phyloP scores from a whole-genome alignment of 768 basidiomycete genomes.

The Lanmaoa rubissima region DNA sequence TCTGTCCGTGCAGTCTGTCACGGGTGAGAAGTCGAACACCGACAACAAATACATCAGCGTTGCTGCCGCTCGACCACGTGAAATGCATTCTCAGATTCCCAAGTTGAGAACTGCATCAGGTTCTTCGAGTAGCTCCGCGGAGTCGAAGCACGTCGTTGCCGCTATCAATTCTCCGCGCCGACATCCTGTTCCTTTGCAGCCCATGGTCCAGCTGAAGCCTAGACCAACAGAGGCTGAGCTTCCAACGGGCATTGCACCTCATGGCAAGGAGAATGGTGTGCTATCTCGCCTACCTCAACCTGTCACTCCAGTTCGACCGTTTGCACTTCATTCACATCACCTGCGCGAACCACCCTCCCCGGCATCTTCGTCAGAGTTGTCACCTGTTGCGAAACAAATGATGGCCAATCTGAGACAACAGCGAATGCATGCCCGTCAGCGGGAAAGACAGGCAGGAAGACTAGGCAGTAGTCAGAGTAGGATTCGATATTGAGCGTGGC shows the following conservation, averaged over 20 bases:
- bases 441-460: constrained; percentile 31
- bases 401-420: constrained; percentile 61
- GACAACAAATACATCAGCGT: constrained; percentile 2
- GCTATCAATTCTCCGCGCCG: background rate
- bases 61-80: constrained; percentile 5
- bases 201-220: background rate
- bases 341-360: constrained; percentile 49
- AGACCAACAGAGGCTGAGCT: background rate
- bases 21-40: constrained; percentile 18
- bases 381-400: constrained; percentile 62
- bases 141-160: constrained; percentile 7
- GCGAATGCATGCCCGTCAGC: constrained; percentile 33
- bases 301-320: constrained; percentile 45
- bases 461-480: constrained; percentile 32
- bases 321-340: constrained; percentile 35
- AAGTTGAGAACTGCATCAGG: constrained; percentile 28
- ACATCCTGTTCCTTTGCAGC: constrained; percentile 8
- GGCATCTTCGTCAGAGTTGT: constrained; percentile 70
- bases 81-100: constrained; percentile 29
- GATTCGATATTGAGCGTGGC: constrained; percentile 26
- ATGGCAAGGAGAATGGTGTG: constrained; percentile 24
- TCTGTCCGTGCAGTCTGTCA: background rate
- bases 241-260: no score
- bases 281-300: constrained; percentile 35
- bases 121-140: constrained; percentile 26